Conservation (phyloP, 768 basidiomycete genomes). For the Podaxis pistillaris region DNA sequence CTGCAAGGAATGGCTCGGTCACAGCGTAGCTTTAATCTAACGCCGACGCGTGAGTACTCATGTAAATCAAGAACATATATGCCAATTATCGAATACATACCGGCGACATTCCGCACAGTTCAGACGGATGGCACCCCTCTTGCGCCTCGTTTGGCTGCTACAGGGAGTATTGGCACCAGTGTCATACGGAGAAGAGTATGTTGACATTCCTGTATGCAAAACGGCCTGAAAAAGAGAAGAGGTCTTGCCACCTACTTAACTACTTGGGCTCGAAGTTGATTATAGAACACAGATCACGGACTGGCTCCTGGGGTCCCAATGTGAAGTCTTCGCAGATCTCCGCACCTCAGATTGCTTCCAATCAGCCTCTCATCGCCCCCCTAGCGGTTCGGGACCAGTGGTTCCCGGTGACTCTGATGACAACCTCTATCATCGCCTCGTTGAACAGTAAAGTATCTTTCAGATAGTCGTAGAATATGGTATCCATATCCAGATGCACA, state of each 20-base stretch:
- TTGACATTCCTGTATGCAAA: background rate
- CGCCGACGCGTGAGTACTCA: background rate
- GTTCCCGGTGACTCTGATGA: no score
- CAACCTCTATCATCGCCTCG: no score
- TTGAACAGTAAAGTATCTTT: no score
- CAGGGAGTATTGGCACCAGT: conserved; percentile 8
- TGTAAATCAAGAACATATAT: background rate
- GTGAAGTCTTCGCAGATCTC: background rate
- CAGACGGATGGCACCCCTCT: conserved; percentile 71
- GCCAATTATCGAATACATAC: conserved; percentile 29
- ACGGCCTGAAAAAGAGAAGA: background rate
- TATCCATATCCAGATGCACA: no score
- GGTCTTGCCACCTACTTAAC: background rate
- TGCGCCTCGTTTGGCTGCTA: conserved; percentile 49
- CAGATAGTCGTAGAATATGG: no score
- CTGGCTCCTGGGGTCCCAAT: background rate
- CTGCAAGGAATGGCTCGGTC: conserved; percentile 77
- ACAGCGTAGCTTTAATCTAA: conserved; percentile 67
- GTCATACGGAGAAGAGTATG: background rate
- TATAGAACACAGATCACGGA: background rate
- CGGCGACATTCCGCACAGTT: conserved; percentile 81
- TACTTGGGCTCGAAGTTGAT: background rate
- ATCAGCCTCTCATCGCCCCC: background rate
- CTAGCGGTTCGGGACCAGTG: background rate
- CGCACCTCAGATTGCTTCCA: background rate